Evolutionary conservation across 2,329 filamentous ascomycete species (phyloP).

Genomic region (Colletotrichum sojae): DNA sequence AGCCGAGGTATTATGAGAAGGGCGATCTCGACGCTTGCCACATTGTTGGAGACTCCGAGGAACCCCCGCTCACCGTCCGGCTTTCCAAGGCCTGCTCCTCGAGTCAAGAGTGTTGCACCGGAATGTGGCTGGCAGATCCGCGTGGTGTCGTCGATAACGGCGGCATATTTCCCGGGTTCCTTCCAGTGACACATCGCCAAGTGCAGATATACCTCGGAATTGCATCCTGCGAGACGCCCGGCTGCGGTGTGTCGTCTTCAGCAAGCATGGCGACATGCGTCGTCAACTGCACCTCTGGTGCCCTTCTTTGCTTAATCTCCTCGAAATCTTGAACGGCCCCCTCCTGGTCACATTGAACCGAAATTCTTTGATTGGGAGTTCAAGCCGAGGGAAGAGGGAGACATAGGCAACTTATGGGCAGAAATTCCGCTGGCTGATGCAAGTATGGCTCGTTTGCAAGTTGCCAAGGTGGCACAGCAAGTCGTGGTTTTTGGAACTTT

Average conservation of each 20-base stretch:
- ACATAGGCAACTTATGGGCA: not conserved
- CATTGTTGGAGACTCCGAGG: not conserved
- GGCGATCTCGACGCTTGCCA: not conserved
- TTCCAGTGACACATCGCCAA: not conserved
- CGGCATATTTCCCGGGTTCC: not conserved
- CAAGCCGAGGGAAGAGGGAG: not conserved
- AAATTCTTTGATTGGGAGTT: too few species aligned
- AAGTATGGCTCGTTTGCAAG: not conserved
- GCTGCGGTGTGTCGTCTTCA: not conserved
- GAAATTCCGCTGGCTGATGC: not conserved
- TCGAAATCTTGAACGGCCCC: too few species aligned
- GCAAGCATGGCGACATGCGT: too few species aligned
- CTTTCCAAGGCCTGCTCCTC: not conserved
- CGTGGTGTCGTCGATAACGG: not conserved
- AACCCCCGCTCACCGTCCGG: slow-evolving; percentile 4
- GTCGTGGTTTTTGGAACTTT: not conserved
- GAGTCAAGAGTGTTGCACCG: not conserved
- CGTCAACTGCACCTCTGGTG: too few species aligned
- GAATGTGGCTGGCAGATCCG: slow-evolving; percentile 18
- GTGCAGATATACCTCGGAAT: not conserved
- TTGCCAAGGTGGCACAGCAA: not conserved
- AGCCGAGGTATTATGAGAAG: not conserved
- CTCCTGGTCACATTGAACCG: too few species aligned
- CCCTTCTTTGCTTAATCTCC: too few species aligned
- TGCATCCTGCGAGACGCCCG: not conserved